Base-by-base conservation (phyloP, 2,329 filamentous ascomycete species). In the Colletotrichum paranaense region DNA sequence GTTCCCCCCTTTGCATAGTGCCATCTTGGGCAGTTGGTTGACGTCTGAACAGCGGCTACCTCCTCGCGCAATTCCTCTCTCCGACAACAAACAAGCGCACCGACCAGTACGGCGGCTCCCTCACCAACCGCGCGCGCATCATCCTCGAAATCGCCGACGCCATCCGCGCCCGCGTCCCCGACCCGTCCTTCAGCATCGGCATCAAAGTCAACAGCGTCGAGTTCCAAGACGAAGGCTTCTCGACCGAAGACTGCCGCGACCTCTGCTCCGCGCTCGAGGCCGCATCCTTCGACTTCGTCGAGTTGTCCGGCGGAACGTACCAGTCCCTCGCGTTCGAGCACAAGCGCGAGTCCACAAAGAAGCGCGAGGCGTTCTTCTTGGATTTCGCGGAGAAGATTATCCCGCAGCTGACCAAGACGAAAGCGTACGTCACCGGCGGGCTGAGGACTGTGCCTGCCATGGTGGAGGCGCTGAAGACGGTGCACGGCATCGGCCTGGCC, bases 171-270 rank as follows among this genome's bases (percentile, higher is more conserved):
- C 77, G 76, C 1, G 79, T 82, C 26, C 78, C 80, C 14, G 72
- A 77, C 28, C 46, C 46, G 46, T 75, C 76, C 68, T 86, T 80
- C 77, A 87, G 90, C 76, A 75, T 91, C 12, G 84, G 86, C 57
- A 89, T 91, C 80, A 91, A 91, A 82, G 81, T 91, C 75, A 91
- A 91, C 82, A 84, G 81, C n/a, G 87, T 88, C 59, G 87, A 89
- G 77, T 89, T 89, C 80, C 86, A 89, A 75, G 85, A 86, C 22
- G 85, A 85, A 53, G 88, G 88, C 0, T 87, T 90, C 57, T 81
- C 83, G 46, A 81, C 88, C 2, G 84, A 86, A 1, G 89, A 91
- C 67, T 86, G 87, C 1, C 82, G 81, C 22, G 81, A 86, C 64
- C 81, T 91, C 52, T 86, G 84, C 78, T 76, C 81, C 22, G 79